Conservation (phyloP, 2,329 filamentous ascomycete genomes). For the Cercospora janseana region DNA sequence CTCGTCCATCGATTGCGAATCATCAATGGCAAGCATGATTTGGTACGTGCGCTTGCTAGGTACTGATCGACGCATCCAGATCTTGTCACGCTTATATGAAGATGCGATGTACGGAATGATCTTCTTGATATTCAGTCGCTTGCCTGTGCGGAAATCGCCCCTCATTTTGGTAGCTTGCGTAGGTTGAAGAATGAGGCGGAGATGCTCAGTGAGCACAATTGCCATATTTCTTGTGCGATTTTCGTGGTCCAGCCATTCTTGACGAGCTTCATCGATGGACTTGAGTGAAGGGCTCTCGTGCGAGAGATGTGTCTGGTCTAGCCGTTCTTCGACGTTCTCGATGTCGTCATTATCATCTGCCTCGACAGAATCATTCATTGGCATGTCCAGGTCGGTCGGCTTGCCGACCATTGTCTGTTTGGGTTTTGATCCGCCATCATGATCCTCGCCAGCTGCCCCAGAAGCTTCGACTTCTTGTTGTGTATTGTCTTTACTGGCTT, state of each 20-base stretch:
- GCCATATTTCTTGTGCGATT: constrained; percentile 80
- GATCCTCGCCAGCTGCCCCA: constrained; percentile 15
- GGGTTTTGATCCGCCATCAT: constrained; percentile 20
- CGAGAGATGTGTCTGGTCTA: constrained; percentile 69
- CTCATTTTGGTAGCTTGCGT: constrained; percentile 95
- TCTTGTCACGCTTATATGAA: constrained; percentile 98
- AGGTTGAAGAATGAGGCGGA: constrained; percentile 90
- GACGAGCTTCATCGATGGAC: constrained; percentile 57
- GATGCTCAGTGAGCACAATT: constrained; percentile 84
- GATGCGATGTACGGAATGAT: constrained; percentile 99
- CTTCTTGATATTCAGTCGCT: constrained; percentile 97
- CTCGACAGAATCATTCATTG: constrained; percentile 40
- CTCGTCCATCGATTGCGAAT: constrained; percentile 91
- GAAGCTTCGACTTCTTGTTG: constrained; percentile 36
- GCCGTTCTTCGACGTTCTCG: constrained; percentile 55
- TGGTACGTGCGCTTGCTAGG: constrained; percentile 95
- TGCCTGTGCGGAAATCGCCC: constrained; percentile 94
- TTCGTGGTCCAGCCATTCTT: constrained; percentile 84
- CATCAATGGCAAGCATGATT: constrained; percentile 94
- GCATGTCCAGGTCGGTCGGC: constrained; percentile 43
- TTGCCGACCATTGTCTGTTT: constrained; percentile 47
- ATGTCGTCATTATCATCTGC: constrained; percentile 41
- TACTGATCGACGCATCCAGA: constrained; percentile 94
- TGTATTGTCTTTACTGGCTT: constrained; percentile 40
- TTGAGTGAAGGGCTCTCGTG: constrained; percentile 30